Conservation (phyloP, 768 basidiomycete species). For the Leccinum obscurum region DNA sequence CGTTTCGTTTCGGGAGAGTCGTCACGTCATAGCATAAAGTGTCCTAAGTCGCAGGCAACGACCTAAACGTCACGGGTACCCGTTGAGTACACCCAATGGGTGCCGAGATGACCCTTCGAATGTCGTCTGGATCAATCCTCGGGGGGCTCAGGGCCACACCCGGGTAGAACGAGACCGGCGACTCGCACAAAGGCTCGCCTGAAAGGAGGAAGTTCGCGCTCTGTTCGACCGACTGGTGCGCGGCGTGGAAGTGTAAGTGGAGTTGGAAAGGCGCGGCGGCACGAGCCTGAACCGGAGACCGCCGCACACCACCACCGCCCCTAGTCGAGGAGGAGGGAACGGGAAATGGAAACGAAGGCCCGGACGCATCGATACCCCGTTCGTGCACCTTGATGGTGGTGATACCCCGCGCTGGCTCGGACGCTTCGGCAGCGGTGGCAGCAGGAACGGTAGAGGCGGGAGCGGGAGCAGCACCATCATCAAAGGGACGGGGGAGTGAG, state of each 20-base stretch:
- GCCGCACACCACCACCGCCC: slow-evolving; percentile 1
- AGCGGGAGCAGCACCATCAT: slow-evolving; percentile 14
- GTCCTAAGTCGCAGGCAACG: slow-evolving; percentile 1
- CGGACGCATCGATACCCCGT: slow-evolving; percentile 15
- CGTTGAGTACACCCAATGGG: neutral
- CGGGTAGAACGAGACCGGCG: slow-evolving; percentile 18
- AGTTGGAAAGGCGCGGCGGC: neutral
- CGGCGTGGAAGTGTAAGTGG: neutral
- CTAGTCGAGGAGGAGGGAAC: neutral
- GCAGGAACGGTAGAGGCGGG: neutral
- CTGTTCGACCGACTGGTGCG: slow-evolving; percentile 3
- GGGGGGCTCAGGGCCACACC: neutral
- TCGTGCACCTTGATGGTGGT: slow-evolving; percentile 14
- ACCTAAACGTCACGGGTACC: neutral
- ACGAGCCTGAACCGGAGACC: neutral
- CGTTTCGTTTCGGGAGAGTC: neutral
- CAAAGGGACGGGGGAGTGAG: slow-evolving; percentile 22
- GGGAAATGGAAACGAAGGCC: slow-evolving; percentile 8
- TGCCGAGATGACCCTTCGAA: neutral
- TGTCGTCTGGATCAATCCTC: neutral
- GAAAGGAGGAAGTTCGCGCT: slow-evolving; percentile 4
- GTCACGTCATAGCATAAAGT: neutral
- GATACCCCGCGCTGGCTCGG: neutral
- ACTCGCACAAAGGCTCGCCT: slow-evolving; percentile 22
- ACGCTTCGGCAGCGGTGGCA: neutral